phyloP scores from a whole-genome alignment of 352 stramenopile species.

The Globisporangium paddicum region DNA sequence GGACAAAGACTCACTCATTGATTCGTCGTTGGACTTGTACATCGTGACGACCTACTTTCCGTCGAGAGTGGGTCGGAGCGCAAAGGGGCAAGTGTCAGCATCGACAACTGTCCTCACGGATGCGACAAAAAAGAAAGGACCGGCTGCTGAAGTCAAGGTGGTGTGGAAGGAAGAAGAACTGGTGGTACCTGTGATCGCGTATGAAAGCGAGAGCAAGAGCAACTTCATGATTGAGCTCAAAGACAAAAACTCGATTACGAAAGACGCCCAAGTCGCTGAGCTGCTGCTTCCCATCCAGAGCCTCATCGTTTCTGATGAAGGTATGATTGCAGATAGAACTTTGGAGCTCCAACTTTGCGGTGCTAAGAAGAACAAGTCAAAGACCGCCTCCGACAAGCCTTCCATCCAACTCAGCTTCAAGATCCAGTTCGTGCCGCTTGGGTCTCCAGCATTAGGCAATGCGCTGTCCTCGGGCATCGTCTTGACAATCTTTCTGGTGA shows the following conservation, averaged over 20 bases:
- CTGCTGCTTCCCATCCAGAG: constrained; percentile 14
- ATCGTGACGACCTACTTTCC: constrained; percentile 19
- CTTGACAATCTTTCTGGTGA: constrained; percentile 23
- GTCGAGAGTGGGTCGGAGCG: background rate
- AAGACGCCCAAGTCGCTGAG: constrained; percentile 25
- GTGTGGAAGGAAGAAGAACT: constrained; percentile 27
- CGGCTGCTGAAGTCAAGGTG: constrained; percentile 5
- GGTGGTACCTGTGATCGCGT: constrained; percentile 19
- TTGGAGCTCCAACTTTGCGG: constrained; percentile 1
- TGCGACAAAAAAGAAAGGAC: constrained; percentile 19
- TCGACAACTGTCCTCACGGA: constrained; percentile 23
- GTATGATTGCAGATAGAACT: background rate
- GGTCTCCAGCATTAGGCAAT: constrained; percentile 8
- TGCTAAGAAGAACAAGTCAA: background rate
- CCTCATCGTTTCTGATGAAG: constrained; percentile 5
- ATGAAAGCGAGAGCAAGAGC: background rate
- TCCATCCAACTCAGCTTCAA: constrained; percentile 9
- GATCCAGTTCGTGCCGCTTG: constrained; percentile 20
- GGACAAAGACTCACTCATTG: constrained; percentile 20
- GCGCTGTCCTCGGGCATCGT: constrained; percentile 17
- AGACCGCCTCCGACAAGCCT: background rate
- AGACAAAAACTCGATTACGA: constrained; percentile 45
- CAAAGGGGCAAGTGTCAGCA: constrained; percentile 3
- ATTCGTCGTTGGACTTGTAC: constrained; percentile 33
- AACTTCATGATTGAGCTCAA: constrained; percentile 27